phyloP scores from a whole-genome alignment of 1,284 basidiomycete genomes.

The Mycena citricolor region DNA sequence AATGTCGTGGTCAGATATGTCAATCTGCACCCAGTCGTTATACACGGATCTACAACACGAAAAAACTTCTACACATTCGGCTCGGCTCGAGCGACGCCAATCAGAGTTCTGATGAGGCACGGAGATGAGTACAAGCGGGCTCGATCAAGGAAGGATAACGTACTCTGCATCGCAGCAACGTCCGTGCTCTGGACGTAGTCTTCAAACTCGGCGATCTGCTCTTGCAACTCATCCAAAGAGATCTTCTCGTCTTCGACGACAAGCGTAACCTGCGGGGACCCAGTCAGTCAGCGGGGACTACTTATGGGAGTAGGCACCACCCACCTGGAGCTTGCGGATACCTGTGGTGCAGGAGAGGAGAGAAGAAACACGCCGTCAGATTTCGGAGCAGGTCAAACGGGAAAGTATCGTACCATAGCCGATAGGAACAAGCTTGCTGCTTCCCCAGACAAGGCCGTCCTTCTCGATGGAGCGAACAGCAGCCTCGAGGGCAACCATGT shows the following conservation, averaged over 20 bases:
- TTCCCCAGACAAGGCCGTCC: conserved; percentile 95
- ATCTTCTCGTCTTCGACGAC: conserved; percentile 98
- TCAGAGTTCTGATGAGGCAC: conserved; percentile 40
- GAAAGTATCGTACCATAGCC: conserved; percentile 69
- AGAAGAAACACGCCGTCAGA: conserved; percentile 76
- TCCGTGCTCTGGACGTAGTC: conserved; percentile 97
- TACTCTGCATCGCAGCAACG: conserved; percentile 88
- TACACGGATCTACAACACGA: conserved; percentile 13
- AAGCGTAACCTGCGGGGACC: conserved; percentile 91
- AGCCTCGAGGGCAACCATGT: conserved; percentile 87
- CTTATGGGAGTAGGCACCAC: neutral
- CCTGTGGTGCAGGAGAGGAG: no score
- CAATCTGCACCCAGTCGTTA: conserved; percentile 11
- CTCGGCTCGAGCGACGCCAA: no score
- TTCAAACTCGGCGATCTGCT: conserved; percentile 84
- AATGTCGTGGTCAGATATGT: no score
- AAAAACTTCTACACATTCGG: conserved; percentile 2
- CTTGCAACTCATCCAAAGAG: conserved; percentile 93
- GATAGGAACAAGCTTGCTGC: conserved; percentile 88
- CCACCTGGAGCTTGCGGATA: conserved; percentile 42
- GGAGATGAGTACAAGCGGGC: conserved; percentile 11
- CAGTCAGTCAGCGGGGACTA: no score
- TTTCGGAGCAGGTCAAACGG: conserved; percentile 58
- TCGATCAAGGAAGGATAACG: conserved; percentile 30
- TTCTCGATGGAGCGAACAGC: conserved; percentile 84